Conservation (phyloP, 805 yeast species). For the Teunomyces aglyptinius region DNA sequence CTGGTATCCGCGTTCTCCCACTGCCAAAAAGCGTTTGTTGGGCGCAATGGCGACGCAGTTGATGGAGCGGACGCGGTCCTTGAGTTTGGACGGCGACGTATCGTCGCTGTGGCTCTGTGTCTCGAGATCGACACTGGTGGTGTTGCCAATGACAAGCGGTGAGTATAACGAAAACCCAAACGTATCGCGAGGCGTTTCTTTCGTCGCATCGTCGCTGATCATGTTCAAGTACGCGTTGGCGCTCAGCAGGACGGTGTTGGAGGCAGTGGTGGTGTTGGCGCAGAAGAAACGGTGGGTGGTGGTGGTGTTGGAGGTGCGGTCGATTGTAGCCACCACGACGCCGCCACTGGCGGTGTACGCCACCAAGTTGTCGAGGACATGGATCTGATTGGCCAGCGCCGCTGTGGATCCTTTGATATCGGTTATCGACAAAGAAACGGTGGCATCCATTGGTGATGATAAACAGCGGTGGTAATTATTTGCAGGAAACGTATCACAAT, state of each 20-base stretch:
- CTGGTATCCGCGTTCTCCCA: conserved; percentile 69
- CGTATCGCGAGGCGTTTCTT: conserved; percentile 22
- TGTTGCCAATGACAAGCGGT: conserved; percentile 21
- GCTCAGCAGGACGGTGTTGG: conserved; percentile 6
- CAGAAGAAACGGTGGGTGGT: conserved; percentile 49
- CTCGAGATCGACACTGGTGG: conserved; percentile 8
- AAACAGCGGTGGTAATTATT: neutral
- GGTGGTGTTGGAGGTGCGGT: conserved; percentile 14
- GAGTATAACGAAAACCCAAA: conserved; percentile 33
- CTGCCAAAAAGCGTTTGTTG: conserved; percentile 52
- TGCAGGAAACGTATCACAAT: conserved; percentile 4
- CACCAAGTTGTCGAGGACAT: conserved; percentile 37
- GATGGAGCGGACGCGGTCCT: conserved; percentile 49
- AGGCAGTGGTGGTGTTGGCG: conserved; percentile 34
- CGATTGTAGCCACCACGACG: conserved; percentile 47
- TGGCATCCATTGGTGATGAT: neutral
- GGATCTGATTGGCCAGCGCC: conserved; percentile 37
- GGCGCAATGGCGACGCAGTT: conserved; percentile 60
- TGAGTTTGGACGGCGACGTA: conserved; percentile 24
- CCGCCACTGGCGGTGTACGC: conserved; percentile 63
- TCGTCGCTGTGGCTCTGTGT: conserved; percentile 8
- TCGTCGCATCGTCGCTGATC: conserved; percentile 11
- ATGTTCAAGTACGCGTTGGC: conserved; percentile 31
- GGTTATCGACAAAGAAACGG: conserved; percentile 8
- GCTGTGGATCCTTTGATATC: conserved; percentile 48